These are phyloP conservation scores for Zymoseptoria tritici DNA, from an alignment of 2,329 filamentous ascomycete genomes.

Conservation along the genomic window DNA sequence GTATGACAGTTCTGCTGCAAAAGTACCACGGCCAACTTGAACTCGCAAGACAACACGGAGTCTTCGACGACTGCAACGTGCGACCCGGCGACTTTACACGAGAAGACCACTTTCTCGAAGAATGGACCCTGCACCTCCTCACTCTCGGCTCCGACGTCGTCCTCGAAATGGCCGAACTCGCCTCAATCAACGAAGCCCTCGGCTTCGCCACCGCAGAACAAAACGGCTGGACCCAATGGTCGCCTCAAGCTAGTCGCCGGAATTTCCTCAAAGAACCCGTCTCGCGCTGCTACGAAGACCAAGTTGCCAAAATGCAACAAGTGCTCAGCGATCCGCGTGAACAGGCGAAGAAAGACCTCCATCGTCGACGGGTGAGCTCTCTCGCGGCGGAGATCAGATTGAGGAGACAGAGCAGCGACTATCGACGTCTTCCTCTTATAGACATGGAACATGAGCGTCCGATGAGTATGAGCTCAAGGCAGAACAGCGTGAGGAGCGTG, in stretches of 20 bases:
- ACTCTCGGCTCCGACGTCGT: slow-evolving; percentile 52
- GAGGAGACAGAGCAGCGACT: slow-evolving; percentile 30
- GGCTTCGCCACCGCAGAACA: slow-evolving; percentile 48
- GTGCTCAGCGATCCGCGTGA: slow-evolving; percentile 30
- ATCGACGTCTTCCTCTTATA: slow-evolving; percentile 32
- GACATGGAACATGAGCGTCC: slow-evolving; percentile 32
- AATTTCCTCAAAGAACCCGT: slow-evolving; percentile 56
- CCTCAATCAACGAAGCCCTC: slow-evolving; percentile 31
- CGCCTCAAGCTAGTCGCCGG: slow-evolving; percentile 42
- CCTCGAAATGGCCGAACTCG: slow-evolving; percentile 42
- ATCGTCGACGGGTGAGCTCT: slow-evolving; percentile 36
- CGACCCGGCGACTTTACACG: slow-evolving; percentile 42
- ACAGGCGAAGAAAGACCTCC: slow-evolving; percentile 30
- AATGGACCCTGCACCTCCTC: slow-evolving; percentile 55
- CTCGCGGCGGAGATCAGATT: slow-evolving; percentile 38
- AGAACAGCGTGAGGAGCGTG: slow-evolving; percentile 9
- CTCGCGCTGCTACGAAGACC: slow-evolving; percentile 52
- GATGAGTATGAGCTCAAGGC: slow-evolving; percentile 26
- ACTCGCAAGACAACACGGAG: slow-evolving; percentile 48
- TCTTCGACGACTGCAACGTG: slow-evolving; percentile 46
- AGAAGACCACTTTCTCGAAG: slow-evolving; percentile 50
- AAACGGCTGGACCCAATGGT: slow-evolving; percentile 53
- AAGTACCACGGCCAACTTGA: slow-evolving; percentile 48
- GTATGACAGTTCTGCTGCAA: slow-evolving; percentile 49
- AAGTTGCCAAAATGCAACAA: slow-evolving; percentile 29